Percentiles rank a stretch among this genome's conserved stretches.
phyloP scores from a whole-genome alignment of 2,329 filamentous ascomycete genomes.

The Aspergillus persii region DNA sequence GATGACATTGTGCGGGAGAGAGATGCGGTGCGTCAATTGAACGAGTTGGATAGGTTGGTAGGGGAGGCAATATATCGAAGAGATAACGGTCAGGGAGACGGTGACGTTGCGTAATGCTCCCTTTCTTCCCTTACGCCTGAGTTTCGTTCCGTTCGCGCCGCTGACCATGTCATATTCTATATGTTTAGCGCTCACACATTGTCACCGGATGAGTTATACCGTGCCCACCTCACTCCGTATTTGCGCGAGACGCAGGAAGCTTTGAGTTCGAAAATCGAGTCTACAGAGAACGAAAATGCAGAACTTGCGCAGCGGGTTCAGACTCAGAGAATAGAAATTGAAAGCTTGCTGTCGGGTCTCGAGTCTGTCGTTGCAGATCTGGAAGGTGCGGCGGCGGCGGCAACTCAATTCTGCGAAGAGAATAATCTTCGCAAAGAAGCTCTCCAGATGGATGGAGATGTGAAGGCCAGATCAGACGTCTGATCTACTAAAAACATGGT shows the following conservation, averaged over 20 bases:
- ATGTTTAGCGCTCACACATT: constrained; percentile 56
- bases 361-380: constrained; percentile 58
- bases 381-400: constrained; percentile 49
- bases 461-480: constrained; percentile 29
- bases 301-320: constrained; percentile 51
- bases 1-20: constrained; percentile 58
- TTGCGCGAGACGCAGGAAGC: constrained; percentile 51
- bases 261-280: constrained; percentile 50
- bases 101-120: constrained; percentile 47
- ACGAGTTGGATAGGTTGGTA: constrained; percentile 60
- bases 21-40: constrained; percentile 57
- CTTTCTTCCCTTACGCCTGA: constrained; percentile 2
- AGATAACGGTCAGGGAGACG: constrained; percentile 40
- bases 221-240: constrained; percentile 59
- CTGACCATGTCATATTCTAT: not conserved
- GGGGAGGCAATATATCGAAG: constrained; percentile 57
- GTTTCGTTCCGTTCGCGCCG: not conserved
- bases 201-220: constrained; percentile 55
- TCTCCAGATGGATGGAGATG: constrained; percentile 44
- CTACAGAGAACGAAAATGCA: constrained; percentile 53
- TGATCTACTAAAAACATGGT: constrained; percentile 15
- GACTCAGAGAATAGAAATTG: constrained; percentile 57
- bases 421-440: constrained; percentile 42
- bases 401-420: constrained; percentile 38
- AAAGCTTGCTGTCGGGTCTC: constrained; percentile 52